Evolutionary conservation across 306 rosid species (phyloP).

Genomic region (Medicago arabica): DNA sequence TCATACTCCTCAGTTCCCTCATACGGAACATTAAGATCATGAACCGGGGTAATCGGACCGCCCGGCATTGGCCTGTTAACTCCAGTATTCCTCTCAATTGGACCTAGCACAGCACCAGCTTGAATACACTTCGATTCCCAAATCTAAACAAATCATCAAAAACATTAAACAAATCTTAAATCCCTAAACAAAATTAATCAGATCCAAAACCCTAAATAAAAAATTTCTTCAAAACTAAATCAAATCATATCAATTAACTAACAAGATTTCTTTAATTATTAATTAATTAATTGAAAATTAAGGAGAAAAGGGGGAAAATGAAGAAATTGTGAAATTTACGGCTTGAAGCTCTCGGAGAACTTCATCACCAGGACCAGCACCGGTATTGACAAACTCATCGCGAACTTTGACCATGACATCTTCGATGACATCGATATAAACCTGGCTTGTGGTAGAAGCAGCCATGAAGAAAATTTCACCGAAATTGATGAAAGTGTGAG

Average conservation of each 20-base stretch:
- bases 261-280: not conserved
- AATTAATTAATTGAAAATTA: not conserved
- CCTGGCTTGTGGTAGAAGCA: constrained; percentile 78
- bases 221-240: not conserved
- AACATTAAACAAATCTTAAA: constrained; percentile 33
- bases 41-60: constrained; percentile 88
- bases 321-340: constrained; percentile 50
- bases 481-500: constrained; percentile 11
- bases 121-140: constrained; percentile 98
- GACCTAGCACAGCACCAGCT: constrained; percentile 76
- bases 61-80: constrained; percentile 76
- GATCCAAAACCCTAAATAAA: constrained; percentile 49
- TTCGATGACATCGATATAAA: constrained; percentile 88
- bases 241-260: not conserved
- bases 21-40: constrained; percentile 96
- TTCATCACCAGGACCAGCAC: constrained; percentile 85
- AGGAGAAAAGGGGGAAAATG: not conserved
- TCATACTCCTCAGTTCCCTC: constrained; percentile 97
- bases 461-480: constrained; percentile 49
- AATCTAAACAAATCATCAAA: constrained; percentile 50
- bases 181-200: not conserved
- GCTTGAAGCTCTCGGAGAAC: constrained; percentile 99
- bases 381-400: constrained; percentile 81
- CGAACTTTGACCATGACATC: constrained; percentile 94
- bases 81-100: constrained; percentile 77